Evolutionary conservation across 768 basidiomycete species (phyloP), one percentile per base, ranked within the genome.

Genomic region (Tricholomella constricta): DNA sequence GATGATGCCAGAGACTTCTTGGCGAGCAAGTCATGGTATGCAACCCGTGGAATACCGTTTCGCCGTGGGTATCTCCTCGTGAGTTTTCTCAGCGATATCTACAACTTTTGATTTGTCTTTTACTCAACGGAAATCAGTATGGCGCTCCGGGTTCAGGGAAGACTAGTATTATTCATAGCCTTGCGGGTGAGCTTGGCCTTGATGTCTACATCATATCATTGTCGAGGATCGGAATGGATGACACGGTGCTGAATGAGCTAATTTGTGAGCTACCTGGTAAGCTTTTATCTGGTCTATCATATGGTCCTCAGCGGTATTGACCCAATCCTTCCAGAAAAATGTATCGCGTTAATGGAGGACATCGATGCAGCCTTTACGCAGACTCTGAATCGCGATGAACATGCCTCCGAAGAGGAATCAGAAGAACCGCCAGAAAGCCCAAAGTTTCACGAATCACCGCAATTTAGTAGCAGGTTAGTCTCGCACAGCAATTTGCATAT

Each of bases 11-110:
- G 70, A 6, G 88, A 91, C 59, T 92, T 92, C 59, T 68, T 91
- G 48, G 65, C 66, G 9, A 87, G 83, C 58, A 87, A 84, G 59
- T 51, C 69, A 17, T 92, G 91, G 91, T 92, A 92, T 57, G 62
- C 78, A 1, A 81, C 82, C 10, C 82, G 89, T 46, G 90, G 89
- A 0, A 91, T 92, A 52, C 90, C 91, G 1, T 91, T 88, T 72
- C 83, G 89, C 6, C 77, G 89, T 11, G 90, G 91, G 11, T 89
- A 89, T 63, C 78, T 91, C 25, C 72, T 88, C 14, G 64, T 60
- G 34, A 37, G 66, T 55, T 23, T 23, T 42, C 31, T 44, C 36
- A 38, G 32, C 19, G 32, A 25, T 7, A 34, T 23, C 23, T 20
- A 22, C 22, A 32, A n/a, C 74, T 90, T 19, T 71, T 72, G 82